Conservation (phyloP, 2,329 filamentous ascomycete species). For the Claviceps pazoutovae region DNA sequence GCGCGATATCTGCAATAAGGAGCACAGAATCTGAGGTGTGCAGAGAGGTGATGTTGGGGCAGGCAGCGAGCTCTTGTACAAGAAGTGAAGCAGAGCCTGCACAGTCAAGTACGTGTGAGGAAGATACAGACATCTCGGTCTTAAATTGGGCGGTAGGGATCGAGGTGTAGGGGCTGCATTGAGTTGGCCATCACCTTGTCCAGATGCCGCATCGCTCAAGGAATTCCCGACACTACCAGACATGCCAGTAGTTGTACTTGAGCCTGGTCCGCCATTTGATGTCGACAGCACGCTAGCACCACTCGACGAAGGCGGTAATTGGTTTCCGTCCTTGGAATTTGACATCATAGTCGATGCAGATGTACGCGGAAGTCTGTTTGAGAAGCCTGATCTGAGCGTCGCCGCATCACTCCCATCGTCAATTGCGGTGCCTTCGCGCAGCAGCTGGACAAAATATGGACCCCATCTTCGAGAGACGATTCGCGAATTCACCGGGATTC, state of each 20-base stretch:
- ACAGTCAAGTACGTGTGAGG: conserved; percentile 85
- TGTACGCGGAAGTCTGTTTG: conserved; percentile 49
- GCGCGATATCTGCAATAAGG: conserved; percentile 79
- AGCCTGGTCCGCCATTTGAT: conserved; percentile 9
- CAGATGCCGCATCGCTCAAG: conserved; percentile 14
- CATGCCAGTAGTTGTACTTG: background rate
- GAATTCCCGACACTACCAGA: conserved; percentile 26
- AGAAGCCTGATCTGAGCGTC: conserved; percentile 54
- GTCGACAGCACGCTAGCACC: conserved; percentile 27
- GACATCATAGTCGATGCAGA: conserved; percentile 79
- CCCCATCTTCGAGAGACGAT: conserved; percentile 84
- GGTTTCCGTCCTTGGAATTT: conserved; percentile 37
- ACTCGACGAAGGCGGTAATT: conserved; percentile 27
- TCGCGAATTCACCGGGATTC: conserved; percentile 85
- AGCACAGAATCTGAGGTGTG: conserved; percentile 91
- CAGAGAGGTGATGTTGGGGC: conserved; percentile 63
- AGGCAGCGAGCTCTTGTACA: conserved; percentile 86
- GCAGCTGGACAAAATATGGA: conserved; percentile 83
- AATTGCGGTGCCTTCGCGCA: conserved; percentile 64
- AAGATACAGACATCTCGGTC: conserved; percentile 79
- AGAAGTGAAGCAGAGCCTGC: conserved; percentile 77
- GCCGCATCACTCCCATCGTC: conserved; percentile 61
- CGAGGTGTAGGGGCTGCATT: conserved; percentile 44
- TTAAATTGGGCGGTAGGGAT: conserved; percentile 44
- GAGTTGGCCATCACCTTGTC: conserved; percentile 28